Percentiles rank a stretch among this genome's conserved stretches.
Evolutionary conservation across 306 rosid species (phyloP).

Genomic region (Urtica urens): DNA sequence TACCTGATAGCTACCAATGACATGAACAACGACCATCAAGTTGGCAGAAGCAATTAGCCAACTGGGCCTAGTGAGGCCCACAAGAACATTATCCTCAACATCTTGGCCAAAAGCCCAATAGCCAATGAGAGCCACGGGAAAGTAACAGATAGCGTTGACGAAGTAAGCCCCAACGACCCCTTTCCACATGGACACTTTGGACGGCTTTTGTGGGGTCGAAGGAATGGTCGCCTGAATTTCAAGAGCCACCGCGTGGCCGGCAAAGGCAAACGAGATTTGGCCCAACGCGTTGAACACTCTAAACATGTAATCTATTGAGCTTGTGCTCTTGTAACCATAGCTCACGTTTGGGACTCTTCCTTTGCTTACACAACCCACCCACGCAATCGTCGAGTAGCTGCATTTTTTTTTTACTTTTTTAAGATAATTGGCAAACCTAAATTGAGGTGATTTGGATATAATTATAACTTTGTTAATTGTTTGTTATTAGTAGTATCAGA

Average conservation of each 20-base stretch:
- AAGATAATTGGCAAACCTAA: too few relatives aligned
- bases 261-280: conserved; percentile 77
- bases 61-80: conserved; percentile 50
- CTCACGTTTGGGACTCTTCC: conserved; percentile 59
- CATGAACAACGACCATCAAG: conserved; percentile 82
- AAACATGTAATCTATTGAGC: conserved; percentile 42
- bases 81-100: conserved; percentile 64
- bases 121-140: conserved; percentile 78
- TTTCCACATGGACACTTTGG: conserved; percentile 78
- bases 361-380: conserved; percentile 66
- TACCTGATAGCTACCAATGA: conserved; percentile 95
- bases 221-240: conserved; percentile 98
- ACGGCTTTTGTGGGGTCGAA: conserved; percentile 73
- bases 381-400: conserved; percentile 85
- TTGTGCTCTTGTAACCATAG: conserved; percentile 59
- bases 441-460: too few relatives aligned
- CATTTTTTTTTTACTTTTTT: conserved; percentile 1
- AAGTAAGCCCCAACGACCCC: conserved; percentile 75
- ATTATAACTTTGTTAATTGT: too few relatives aligned
- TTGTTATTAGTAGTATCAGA: too few relatives aligned
- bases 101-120: conserved; percentile 89
- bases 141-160: conserved; percentile 75
- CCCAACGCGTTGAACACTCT: conserved; percentile 81
- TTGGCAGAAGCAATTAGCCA: conserved; percentile 94
- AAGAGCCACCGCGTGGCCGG: conserved; percentile 85